Base-by-base conservation (phyloP, 176 grass and related monocot species). In the Stipa capillata region DNA sequence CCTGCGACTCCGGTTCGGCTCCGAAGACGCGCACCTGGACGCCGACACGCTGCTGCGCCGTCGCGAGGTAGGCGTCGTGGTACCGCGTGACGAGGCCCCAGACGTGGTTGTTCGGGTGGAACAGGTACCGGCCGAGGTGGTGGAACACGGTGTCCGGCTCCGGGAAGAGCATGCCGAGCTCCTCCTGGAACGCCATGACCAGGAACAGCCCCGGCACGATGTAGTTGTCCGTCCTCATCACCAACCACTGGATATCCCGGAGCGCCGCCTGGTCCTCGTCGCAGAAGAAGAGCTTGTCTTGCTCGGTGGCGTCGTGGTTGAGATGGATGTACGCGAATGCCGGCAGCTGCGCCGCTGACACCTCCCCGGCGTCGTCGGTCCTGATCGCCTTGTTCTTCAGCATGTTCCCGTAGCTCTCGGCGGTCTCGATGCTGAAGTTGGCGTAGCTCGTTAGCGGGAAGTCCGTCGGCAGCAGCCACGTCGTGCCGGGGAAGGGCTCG, bases 21-120 rank as follows among this genome's bases (percentile, higher is more conserved):
- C 43, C 47, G 40, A 93, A 93, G n/a, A 69, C 69, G 78, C 90
- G 85, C 65, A 87, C 77, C 62, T 89, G 90, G 40, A 93, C 42
- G 27, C 87, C 90, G 2, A 93, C 52, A 0, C 76, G 67, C 28
- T 82, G 79, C 23, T 69, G 50, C 54, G 87, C 80, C 76, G 25
- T 12, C 3, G 79, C 57, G 39, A 90, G 83, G 67, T 90, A 86
- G 0, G 83, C 74, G 60, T 68, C 43, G 45, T 93, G 73, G 54
- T 86, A 94, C 7, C 92, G 53, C 36, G 86, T 71, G 34, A 94
- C 65, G 56, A 94, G 74, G 47, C 92, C 92, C 92, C 92, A 94
- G 23, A 94, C 79, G 43, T 69, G 58, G 77, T 94, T 94, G 42
- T 17, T 84, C 0, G 92, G 86, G 55, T 94, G 86, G 73, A 94